Base-by-base conservation (phyloP, 345 rosid genomes). In the Conringia planisiliqua region DNA sequence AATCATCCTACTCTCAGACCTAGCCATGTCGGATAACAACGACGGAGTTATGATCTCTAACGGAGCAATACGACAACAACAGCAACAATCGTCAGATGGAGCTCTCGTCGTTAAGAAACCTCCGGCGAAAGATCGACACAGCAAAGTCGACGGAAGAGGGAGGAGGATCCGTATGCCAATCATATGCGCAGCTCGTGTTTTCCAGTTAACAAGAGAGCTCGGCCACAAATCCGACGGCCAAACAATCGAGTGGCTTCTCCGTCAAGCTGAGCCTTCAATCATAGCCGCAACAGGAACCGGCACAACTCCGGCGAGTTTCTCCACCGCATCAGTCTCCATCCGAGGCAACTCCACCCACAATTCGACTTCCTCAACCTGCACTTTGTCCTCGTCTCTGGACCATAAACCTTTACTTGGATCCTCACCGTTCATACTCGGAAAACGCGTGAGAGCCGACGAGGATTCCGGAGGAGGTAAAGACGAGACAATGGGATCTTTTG, bases 151-250 rank as follows among this genome's bases (percentile, higher is more conserved):
- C 26, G 99, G 99, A 12, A 91, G 98, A 7, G 99, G 99, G 0
- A 73, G 99, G 51, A 85, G 98, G 67, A 96, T 96, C 43, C 92
- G 99, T 55, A 96, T 96, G 99, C 99, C 99, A 1, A 92, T 96
- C 76, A 96, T 92, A n/a, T 96, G 98, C 60, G 99, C 98, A 38
- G 99, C 99, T n/a, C 88, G 99, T 10, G 99, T 96, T 30, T 95
- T 95, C 68, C 99, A 95, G 82, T 71, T 95, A 61, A 95, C 99
- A 0, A 90, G 98, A 6, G 99, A 96, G 86, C 83, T 96, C 12
- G 99, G 99, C 11, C 99, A 92, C 64, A 96, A 96, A 80, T 96
- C 99, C 2, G 98, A 96, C 40, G 99, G 99, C 16, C 98, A 96
- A 81, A 96, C 99, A 11, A 92, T 96, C 27, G 98, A 96, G 73